These are phyloP conservation scores for Xylaria telfairii DNA, from an alignment of 495 filamentous ascomycete species.

Conservation along the genomic window DNA sequence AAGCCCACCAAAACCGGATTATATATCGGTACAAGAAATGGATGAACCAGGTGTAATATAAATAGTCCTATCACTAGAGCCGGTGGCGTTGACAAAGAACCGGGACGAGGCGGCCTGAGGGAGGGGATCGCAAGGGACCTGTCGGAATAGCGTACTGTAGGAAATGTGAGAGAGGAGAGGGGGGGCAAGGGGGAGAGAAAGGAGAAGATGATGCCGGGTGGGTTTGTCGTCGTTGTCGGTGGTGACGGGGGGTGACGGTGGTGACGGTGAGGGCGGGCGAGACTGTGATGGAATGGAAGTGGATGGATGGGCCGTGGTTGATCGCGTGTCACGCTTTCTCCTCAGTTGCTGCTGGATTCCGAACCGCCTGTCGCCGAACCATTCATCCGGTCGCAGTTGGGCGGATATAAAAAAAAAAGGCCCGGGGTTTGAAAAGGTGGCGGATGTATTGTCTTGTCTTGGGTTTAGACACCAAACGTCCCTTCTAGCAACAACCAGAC, in stretches of 20 bases:
- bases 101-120: not conserved
- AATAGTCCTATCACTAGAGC: not conserved
- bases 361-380: not conserved
- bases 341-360: not conserved
- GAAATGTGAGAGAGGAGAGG: not conserved
- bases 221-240: not conserved
- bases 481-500: not conserved
- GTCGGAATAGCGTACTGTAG: not conserved
- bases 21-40: not conserved
- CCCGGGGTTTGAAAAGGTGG: not conserved
- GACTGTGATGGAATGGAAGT: not conserved
- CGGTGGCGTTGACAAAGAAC: not conserved
- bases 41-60: not conserved
- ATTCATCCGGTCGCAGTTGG: not conserved
- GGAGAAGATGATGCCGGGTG: not conserved
- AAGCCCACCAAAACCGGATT: slow-evolving; percentile 2
- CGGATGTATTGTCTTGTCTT: not conserved
- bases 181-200: not conserved
- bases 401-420: not conserved
- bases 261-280: not conserved
- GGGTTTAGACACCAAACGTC: not conserved
- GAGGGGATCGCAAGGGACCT: not conserved
- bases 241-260: not conserved
- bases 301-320: not conserved
- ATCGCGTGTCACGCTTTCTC: not conserved